phyloP scores from a whole-genome alignment of 768 basidiomycete species.

The Lentinula boryana region DNA sequence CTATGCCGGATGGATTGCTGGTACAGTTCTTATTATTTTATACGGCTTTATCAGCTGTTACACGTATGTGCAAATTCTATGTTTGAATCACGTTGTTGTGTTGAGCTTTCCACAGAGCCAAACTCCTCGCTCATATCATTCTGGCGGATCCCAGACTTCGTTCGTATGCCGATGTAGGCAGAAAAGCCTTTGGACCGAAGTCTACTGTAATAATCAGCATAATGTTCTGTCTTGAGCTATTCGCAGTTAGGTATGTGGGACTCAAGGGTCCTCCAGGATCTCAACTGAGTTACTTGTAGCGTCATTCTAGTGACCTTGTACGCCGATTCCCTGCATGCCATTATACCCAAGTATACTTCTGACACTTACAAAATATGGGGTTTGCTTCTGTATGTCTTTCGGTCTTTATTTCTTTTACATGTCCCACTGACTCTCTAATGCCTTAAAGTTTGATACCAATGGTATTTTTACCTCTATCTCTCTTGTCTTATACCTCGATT shows the following conservation, averaged over 20 bases:
- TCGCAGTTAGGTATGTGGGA: slow-evolving; percentile 62
- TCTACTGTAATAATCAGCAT: slow-evolving; percentile 59
- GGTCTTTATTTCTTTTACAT: neutral
- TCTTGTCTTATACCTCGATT: slow-evolving; percentile 86
- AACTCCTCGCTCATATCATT: slow-evolving; percentile 77
- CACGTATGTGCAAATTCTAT: slow-evolving; percentile 52
- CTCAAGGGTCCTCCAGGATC: neutral
- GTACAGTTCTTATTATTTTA: slow-evolving; percentile 64
- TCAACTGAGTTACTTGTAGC: slow-evolving; percentile 25
- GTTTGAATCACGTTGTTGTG: neutral
- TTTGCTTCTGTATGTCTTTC: slow-evolving; percentile 52
- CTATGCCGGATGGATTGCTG: slow-evolving; percentile 84
- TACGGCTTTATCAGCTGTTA: slow-evolving; percentile 84
- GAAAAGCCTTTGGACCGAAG: slow-evolving; percentile 78
- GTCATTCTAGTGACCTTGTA: slow-evolving; percentile 87
- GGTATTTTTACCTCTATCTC: slow-evolving; percentile 76
- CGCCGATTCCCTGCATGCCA: slow-evolving; percentile 75
- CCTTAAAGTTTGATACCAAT: slow-evolving; percentile 68
- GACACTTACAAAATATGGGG: slow-evolving; percentile 74
- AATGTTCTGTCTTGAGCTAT: slow-evolving; percentile 84
- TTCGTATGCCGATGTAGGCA: slow-evolving; percentile 87
- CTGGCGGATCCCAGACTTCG: slow-evolving; percentile 59
- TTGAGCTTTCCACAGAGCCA: slow-evolving; percentile 49
- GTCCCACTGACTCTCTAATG: slow-evolving; percentile 1
- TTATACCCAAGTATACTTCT: slow-evolving; percentile 63